These are phyloP conservation scores for Wickerhamiella siamensis DNA, from an alignment of 805 yeast genomes.

Conservation along the genomic window DNA sequence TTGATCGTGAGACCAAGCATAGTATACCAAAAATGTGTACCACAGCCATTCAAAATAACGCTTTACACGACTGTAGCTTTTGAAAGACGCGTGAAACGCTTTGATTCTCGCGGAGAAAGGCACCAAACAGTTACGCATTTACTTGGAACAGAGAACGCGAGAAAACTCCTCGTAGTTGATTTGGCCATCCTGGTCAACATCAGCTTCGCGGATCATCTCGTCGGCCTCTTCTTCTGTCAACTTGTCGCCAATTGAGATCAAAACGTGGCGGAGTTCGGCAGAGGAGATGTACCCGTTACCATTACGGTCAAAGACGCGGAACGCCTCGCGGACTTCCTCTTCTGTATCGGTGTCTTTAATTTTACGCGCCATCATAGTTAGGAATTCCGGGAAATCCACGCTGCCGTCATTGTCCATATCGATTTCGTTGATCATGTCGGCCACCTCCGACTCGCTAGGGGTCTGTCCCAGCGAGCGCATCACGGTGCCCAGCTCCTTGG, in stretches of 20 bases:
- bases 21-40: too few relatives aligned
- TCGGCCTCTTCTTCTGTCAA: constrained; percentile 93
- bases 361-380: constrained; percentile 81
- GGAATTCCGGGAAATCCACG: constrained; percentile 68
- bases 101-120: constrained; percentile 5
- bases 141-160: constrained; percentile 41
- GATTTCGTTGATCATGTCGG: constrained; percentile 94
- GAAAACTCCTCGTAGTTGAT: constrained; percentile 95
- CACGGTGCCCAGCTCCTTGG: constrained; percentile 90
- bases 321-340: constrained; percentile 94
- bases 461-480: constrained; percentile 98
- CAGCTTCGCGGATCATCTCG: constrained; percentile 94
- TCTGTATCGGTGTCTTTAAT: constrained; percentile 94
- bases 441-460: constrained; percentile 90
- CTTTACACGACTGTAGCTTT: constrained; percentile 4
- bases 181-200: constrained; percentile 82
- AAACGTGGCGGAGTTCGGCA: constrained; percentile 90
- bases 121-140: too few relatives aligned
- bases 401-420: constrained; percentile 90
- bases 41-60: background rate
- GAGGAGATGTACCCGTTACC: constrained; percentile 96
- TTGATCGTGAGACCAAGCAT: too few relatives aligned
- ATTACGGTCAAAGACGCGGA: constrained; percentile 85
- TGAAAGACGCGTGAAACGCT: constrained; percentile 1
- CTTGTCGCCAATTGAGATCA: constrained; percentile 95